Evolutionary conservation across 208 protist species (phyloP).

Genomic region (Borovskyia barvae): DNA sequence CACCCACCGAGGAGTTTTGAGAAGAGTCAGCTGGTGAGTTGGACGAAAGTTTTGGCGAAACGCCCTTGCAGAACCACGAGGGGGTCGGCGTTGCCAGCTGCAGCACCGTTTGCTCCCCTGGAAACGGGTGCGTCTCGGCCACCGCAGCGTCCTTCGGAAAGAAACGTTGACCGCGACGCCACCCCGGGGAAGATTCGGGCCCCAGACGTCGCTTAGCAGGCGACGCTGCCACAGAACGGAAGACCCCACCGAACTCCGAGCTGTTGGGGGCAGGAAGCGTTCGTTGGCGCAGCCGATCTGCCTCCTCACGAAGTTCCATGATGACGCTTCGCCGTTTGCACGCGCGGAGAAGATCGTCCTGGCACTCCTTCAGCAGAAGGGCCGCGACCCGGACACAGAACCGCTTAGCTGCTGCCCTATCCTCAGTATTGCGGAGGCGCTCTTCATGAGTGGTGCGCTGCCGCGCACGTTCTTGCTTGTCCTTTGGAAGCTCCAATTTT

Average conservation of each 20-base stretch:
- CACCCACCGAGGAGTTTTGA: too few relatives aligned
- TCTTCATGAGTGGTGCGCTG: slow-evolving; percentile 35
- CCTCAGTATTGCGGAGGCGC: slow-evolving; percentile 43
- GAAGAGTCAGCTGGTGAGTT: too few relatives aligned
- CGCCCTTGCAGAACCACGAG: too few relatives aligned
- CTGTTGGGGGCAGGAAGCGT: too few relatives aligned
- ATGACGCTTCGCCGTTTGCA: slow-evolving; percentile 40
- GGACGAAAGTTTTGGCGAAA: too few relatives aligned
- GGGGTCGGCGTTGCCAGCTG: too few relatives aligned
- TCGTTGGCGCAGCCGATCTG: slow-evolving; percentile 36
- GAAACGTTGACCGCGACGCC: too few relatives aligned
- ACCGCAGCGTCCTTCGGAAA: slow-evolving; percentile 16
- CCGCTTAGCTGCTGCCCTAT: slow-evolving; percentile 36
- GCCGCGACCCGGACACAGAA: slow-evolving; percentile 42
- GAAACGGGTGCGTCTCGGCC: slow-evolving; percentile 21
- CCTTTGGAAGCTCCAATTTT: slow-evolving; percentile 36
- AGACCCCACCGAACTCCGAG: too few relatives aligned
- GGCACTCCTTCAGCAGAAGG: slow-evolving; percentile 17
- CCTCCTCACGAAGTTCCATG: slow-evolving; percentile 40
- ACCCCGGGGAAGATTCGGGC: too few relatives aligned
- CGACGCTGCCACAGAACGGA: too few relatives aligned
- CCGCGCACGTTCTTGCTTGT: slow-evolving; percentile 25
- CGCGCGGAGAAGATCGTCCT: slow-evolving; percentile 28
- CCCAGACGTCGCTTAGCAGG: too few relatives aligned
- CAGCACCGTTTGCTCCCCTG: slow-evolving; percentile 29